Evolutionary conservation across 768 basidiomycete species (phyloP), one percentile per base, ranked within the genome.

Genomic region (Butyriboletus loyo): DNA sequence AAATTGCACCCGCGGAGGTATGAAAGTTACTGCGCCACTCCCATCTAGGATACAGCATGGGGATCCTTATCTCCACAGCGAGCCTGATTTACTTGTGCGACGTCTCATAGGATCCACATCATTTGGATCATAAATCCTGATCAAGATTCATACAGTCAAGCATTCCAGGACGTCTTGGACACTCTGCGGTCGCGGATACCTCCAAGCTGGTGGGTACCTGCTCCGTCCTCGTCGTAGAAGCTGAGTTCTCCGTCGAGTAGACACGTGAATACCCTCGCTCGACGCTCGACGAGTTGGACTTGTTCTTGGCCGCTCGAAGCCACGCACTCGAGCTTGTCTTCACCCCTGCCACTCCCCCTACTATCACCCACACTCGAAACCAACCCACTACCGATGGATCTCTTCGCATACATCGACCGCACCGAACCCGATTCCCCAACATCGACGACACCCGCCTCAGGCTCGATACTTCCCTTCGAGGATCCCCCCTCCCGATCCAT

Each of bases 391-490:
- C 19, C 28, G 9, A 63, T 68, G 66, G 54, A 65, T 11, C 36
- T 35, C 35, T 46, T 55, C 21, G 15, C 24, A 0, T 64, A 57
- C 46, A 52, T 66, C 50, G 62, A 68, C 21, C 59, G 50, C 48
- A 58, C 65, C 15, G 69, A 71, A 45, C 57, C 62, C 21, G 34
- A 30, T 17, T 56, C 62, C 25, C 54, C 61, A 6, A 46, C 53
- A 0, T 46, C 54, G 4, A 5, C 31, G 7, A 41, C 59, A 25
- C 32, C 46, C n/a, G 2, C n/a, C n/a, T n/a, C 34, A 35, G 5
- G 7, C 32, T 21, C 28, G 2, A 5, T 10, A 22, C 15, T 21
- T 22, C 24, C 34, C 46, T 25, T 9, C 22, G 39, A 52, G 28
- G 49, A 43, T 5, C 40, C 41, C n/a, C 5, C 19, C 30, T 8